phyloP scores from a whole-genome alignment of 2,329 filamentous ascomycete species.

The Sarocladiaceae sp. region DNA sequence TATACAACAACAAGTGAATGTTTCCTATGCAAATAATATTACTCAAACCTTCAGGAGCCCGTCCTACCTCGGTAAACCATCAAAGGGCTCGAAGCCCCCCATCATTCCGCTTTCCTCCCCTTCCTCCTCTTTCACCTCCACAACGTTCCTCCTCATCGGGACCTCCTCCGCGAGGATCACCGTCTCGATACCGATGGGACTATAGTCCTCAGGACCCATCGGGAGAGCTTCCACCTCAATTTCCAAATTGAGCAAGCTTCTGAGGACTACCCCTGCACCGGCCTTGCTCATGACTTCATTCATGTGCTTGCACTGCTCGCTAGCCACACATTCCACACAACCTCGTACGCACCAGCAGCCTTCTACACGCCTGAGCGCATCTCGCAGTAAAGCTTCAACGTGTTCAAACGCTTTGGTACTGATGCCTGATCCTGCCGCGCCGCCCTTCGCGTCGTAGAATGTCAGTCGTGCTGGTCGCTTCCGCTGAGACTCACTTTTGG shows the following conservation, averaged over 20 bases:
- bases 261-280: conserved; percentile 77
- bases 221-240: conserved; percentile 82
- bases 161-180: conserved; percentile 71
- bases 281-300: conserved; percentile 95
- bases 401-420: conserved; percentile 93
- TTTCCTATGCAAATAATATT: no score
- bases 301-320: conserved; percentile 76
- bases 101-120: conserved; percentile 5
- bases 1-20: not conserved
- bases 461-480: conserved; percentile 86
- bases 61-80: no score
- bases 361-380: conserved; percentile 73
- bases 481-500: conserved; percentile 60
- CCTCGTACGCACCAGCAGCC: conserved; percentile 73
- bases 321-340: conserved; percentile 86
- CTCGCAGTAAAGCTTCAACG: conserved; percentile 69
- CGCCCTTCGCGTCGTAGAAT: conserved; percentile 94
- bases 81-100: conserved; percentile 14
- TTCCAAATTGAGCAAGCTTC: conserved; percentile 67
- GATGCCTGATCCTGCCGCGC: conserved; percentile 77
- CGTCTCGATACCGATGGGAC: conserved; percentile 74
- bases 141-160: conserved; percentile 25
- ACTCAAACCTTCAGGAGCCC: no score
- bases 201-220: conserved; percentile 73
- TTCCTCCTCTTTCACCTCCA: conserved; percentile 12